Evolutionary conservation across 192 early-diverging fungal species (phyloP).

Genomic region (Podila epigama): DNA sequence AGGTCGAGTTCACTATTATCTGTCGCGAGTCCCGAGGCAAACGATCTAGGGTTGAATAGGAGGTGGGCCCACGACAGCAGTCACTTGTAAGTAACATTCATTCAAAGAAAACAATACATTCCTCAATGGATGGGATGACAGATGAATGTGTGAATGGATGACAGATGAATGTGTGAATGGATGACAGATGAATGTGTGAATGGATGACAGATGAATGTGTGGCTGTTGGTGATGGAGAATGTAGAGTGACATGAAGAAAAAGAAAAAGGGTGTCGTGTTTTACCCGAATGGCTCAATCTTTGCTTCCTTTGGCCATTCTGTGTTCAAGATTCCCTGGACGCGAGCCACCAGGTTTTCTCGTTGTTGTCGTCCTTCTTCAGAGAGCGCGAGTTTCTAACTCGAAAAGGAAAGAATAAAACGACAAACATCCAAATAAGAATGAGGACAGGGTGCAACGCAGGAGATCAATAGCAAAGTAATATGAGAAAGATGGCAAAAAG

Average conservation of each 20-base stretch:
- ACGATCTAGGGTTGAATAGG: conserved; percentile 42
- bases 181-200: too few species aligned
- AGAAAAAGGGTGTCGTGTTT: background rate
- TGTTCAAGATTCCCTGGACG: conserved; percentile 42
- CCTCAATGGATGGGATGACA: too few species aligned
- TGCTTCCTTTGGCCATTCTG: conserved; percentile 46
- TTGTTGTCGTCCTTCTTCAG: conserved; percentile 31
- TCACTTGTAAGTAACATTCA: too few species aligned
- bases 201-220: background rate
- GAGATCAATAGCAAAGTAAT: too few species aligned
- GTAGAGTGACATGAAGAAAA: background rate
- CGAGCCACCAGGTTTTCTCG: conserved; percentile 34
- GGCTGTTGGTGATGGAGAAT: background rate
- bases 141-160: too few species aligned
- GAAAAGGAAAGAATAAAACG: background rate
- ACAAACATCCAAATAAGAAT: background rate
- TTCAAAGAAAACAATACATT: too few species aligned
- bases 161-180: too few species aligned
- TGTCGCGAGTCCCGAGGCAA: conserved; percentile 40
- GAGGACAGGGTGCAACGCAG: too few species aligned
- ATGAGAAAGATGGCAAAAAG: background rate
- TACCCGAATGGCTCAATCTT: conserved; percentile 44
- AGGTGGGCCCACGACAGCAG: too few species aligned
- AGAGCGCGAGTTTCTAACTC: conserved; percentile 15
- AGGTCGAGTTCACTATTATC: conserved; percentile 43